Evolutionary conservation across 2,329 filamentous ascomycete genomes (phyloP).

Genomic region (Stagonosporopsis chrysanthemi): DNA sequence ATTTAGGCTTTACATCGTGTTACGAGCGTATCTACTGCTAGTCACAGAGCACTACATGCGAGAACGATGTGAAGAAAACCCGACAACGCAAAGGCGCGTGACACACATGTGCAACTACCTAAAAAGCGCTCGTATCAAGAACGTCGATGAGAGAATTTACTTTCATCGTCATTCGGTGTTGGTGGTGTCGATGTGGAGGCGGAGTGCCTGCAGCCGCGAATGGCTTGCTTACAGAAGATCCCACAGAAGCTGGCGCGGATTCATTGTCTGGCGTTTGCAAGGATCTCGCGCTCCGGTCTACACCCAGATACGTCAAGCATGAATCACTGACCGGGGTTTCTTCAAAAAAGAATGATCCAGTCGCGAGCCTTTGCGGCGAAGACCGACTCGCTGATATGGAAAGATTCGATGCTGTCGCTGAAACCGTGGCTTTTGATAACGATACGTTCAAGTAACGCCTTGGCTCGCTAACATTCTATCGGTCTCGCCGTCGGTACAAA

Average conservation of each 20-base stretch:
- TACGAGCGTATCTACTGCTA: neutral
- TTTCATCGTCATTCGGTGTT: neutral
- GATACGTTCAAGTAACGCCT: neutral
- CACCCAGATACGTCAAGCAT: neutral
- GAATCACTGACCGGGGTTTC: neutral
- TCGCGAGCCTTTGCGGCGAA: neutral
- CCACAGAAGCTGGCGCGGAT: constrained; percentile 6
- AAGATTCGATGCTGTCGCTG: neutral
- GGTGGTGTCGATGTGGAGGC: constrained; percentile 3
- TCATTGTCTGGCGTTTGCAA: neutral
- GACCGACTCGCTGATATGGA: neutral
- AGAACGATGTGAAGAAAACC: neutral
- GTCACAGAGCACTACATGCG: neutral
- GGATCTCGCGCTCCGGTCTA: neutral
- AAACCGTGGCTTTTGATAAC: neutral
- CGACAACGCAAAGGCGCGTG: neutral
- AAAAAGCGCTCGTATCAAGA: neutral
- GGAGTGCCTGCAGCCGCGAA: constrained; percentile 10
- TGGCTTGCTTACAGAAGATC: neutral
- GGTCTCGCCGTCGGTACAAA: neutral
- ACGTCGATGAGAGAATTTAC: neutral
- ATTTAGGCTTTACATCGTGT: too few species aligned
- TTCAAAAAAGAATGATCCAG: too few species aligned
- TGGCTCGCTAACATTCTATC: neutral
- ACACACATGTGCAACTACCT: neutral